Base-by-base conservation (phyloP, 768 basidiomycete genomes). In the Hortiboletus campestris region DNA sequence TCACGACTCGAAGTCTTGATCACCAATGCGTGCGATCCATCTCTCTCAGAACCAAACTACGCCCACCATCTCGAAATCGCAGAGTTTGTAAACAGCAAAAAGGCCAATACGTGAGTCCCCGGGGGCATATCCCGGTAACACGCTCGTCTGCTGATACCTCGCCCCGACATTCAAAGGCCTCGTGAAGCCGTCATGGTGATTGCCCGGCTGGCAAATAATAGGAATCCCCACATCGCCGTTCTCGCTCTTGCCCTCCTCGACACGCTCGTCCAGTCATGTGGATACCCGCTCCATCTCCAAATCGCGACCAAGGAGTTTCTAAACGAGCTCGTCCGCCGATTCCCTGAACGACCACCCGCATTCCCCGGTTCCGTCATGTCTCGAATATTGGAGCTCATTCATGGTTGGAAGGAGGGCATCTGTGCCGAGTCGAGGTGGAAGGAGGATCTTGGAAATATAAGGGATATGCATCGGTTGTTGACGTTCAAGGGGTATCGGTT, bases 291-390 rank as follows among this genome's bases (percentile, higher is more conserved):
- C 55, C 97, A 98, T 69, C 86, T 99, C 22, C 97, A 99, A 72
- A 90, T 98, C 63, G 80, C 89, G 17, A 98, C 96, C 40, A 98
- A 99, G 68, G 97, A 98, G 67, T 99, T 98, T 69, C 79, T 98
- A 17, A 99, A 99, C 74, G 97, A 98, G 69, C 87, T 99, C 69
- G 97, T 99, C 25, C 86, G 96, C 46, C 85, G 95, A 62, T 98
- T 99, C 71, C 97, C 97, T 7, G 97, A 99, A 74, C 85, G 96
- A 43, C 97, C 97, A 3, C 96, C 97, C 1, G 90, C 93, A 1
- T 94, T 95, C 69, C 92, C 93, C 0, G 91, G 92, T 3, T 88
- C 93, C 20, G 91, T 97, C 63, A 99, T 98, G 96, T 84, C 86
- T 2, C 84, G 91, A 57, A 95, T 97, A 34, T 77, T 99, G 38